Base-by-base conservation (phyloP, 345 rosid genomes). In the Eucalyptus tenuipes region DNA sequence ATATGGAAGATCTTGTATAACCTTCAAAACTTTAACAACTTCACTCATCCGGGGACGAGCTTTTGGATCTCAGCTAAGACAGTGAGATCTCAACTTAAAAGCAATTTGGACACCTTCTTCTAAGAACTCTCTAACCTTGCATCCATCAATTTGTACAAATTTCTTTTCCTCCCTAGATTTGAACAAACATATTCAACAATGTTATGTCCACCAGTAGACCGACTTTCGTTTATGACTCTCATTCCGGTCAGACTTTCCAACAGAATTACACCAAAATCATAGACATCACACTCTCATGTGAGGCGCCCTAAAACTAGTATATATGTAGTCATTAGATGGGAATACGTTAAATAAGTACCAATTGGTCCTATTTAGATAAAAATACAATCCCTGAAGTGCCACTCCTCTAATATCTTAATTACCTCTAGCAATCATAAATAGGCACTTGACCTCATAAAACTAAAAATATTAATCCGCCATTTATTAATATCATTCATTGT, bases 41-140 rank as follows among this genome's bases (percentile, higher is more conserved):
- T 95, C 98, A 89, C 95, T 94, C 99, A 96, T 96, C 85, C 91
- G 93, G 5, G 99, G 99, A 90, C 97, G 93, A 90, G 92, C 91
- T 92, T 95, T 97, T 13, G 98, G 97, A 91, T 97, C 99, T 85
- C 96, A 93, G 94, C 96, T 94, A 86, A 96, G 97, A 89, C 98
- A 96, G 52, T 92, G 97, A 3, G 94, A 10, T 97, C 96, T n/a
- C 50, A 96, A 90, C 90, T 96, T 97, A 50, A 95, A 90, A 29
- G 98, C 96, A 89, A 94, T 96, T 91, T 95, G 98, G 87, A 96
- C 95, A 59, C 95, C n/a, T n/a, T n/a, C 99, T 86, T 96, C 94
- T 1, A 98, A 96, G 91, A 94, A 96, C 92, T 98, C 97, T 86
- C 96, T 98, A 95, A n/a, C 29, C 97, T 97, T 87, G 99, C 95